Base-by-base conservation (phyloP, 768 basidiomycete species). In the Lactarius hengduanensis region DNA sequence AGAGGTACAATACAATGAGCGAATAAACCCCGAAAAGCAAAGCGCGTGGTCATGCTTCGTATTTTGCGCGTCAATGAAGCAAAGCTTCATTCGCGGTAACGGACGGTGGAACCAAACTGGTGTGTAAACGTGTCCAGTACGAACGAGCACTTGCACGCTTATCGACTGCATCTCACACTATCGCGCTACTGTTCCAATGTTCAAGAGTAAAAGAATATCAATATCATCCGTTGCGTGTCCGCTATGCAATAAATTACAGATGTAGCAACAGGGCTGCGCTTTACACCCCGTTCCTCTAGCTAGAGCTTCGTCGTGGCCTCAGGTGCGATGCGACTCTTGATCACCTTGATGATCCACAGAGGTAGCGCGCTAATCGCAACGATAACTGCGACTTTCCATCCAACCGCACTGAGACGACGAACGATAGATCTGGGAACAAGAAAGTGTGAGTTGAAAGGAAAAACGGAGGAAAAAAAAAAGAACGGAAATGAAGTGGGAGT, bases 331-430 rank as follows among this genome's bases (percentile, higher is more conserved):
- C 90, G 84, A 78, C 88, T 87, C 72, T 89, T 87, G 71, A 96
- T 87, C 66, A 90, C 75, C 77, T 97, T 98, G 80, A 96, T 86
- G 70, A 96, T 83, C 75, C 91, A 97, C 53, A 99, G 78, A 7
- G 97, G 97, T 68, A 96, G 80, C 8, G 95, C 91, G 71, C 94
- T 96, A 77, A 99, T 85, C 8, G 91, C 94, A 3, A 99, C 95
- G 73, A 98, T 97, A 57, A 96, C 86, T 0, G 91, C 91, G 15
- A 97, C 92, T 78, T 98, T 98, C 93, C 92, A 96, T 26, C 88
- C 86, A 78, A 99, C 28, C 86, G 84, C 40, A 86, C 74, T 5
- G 96, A 93, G 5, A 96, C 81, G 45, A 98, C 96, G 73, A 98
- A 98, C 0, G 90, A 83, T 56, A 97, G 86, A 78, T 99, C 96